Conservation (phyloP, 169 alveolate species). For the Plasmodium fragile region DNA sequence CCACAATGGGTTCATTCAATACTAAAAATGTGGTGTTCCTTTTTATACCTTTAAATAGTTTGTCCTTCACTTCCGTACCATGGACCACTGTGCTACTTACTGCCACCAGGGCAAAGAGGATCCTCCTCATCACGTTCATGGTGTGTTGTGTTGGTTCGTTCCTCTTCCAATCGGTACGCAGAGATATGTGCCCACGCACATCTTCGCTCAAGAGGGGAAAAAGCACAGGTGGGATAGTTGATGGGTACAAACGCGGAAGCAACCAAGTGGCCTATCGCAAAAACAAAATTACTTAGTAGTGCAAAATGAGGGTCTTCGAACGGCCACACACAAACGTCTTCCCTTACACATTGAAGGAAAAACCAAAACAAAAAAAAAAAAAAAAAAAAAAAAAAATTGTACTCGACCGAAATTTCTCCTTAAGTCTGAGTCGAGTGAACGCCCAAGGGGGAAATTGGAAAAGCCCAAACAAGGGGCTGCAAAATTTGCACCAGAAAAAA, state of each 20-base stretch:
- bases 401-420: not conserved
- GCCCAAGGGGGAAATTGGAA: not conserved
- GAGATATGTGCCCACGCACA: not conserved
- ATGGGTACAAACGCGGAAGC: not conserved
- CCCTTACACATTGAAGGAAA: not conserved
- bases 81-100: not conserved
- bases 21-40: constrained; percentile 35
- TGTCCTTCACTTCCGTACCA: constrained; percentile 34
- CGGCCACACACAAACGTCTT: not conserved
- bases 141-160: not conserved
- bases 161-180: not conserved
- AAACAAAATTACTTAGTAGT: not conserved
- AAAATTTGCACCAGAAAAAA: not conserved
- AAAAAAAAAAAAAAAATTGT: not conserved
- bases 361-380: not conserved
- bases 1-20: constrained; percentile 59
- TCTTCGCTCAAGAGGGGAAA: not conserved
- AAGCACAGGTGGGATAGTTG: not conserved
- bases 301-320: not conserved
- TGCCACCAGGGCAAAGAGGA: not conserved
- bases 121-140: not conserved
- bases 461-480: not conserved
- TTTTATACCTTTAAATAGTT: constrained; percentile 21
- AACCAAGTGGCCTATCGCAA: not conserved
- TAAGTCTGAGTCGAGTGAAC: not conserved